Evolutionary conservation across 139 green algal genomes (phyloP).

Genomic region (Chlorella sp.): DNA sequence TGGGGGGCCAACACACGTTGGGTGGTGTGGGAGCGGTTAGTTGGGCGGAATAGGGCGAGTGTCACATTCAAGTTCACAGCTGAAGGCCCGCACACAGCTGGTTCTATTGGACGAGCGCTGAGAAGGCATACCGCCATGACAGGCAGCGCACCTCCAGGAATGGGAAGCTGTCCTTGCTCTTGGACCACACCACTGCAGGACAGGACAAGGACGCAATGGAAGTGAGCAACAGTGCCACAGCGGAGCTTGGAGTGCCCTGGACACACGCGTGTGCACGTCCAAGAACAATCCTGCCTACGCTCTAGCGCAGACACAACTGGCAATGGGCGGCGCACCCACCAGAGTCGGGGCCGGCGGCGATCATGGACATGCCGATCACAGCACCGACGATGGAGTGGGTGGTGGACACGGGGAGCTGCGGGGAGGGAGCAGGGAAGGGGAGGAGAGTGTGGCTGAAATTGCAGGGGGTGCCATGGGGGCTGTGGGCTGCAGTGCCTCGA

Average conservation of each 20-base stretch:
- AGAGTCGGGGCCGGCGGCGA: slow-evolving; percentile 20
- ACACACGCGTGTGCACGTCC: background rate
- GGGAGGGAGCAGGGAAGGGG: background rate
- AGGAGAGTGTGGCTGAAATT: background rate
- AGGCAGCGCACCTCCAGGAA: slow-evolving; percentile 36
- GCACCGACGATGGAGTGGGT: slow-evolving; percentile 58
- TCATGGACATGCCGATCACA: slow-evolving; percentile 45
- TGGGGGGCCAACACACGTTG: too few species aligned
- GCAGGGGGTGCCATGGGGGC: background rate
- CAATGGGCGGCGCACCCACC: background rate
- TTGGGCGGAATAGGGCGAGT: too few species aligned
- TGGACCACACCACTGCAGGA: slow-evolving; percentile 21
- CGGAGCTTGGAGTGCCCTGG: background rate
- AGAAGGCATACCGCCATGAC: too few species aligned
- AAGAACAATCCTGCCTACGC: background rate
- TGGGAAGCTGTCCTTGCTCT: slow-evolving; percentile 40
- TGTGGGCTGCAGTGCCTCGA: too few species aligned
- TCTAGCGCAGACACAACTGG: too few species aligned
- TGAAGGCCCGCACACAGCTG: too few species aligned
- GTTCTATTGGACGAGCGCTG: too few species aligned
- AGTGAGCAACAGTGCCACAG: too few species aligned
- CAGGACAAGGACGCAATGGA: background rate
- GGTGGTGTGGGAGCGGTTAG: too few species aligned
- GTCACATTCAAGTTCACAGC: too few species aligned
- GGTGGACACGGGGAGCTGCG: slow-evolving; percentile 64